Conservation (phyloP, 31 red algal species). For the Porphyra umbilicalis region DNA sequence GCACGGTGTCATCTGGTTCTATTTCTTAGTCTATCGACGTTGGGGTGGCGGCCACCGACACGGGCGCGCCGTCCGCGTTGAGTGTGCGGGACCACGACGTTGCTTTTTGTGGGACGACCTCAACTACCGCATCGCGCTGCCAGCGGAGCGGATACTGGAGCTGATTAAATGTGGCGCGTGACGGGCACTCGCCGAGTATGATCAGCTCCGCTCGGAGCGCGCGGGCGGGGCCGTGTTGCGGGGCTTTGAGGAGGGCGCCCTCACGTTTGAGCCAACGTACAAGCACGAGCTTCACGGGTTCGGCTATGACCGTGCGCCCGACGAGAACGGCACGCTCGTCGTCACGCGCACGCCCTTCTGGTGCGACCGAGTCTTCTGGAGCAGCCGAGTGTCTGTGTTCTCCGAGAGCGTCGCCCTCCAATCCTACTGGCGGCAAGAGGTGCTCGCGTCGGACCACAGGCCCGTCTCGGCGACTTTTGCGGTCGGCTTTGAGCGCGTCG, state of each 20-base stretch:
- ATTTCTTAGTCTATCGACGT: not conserved
- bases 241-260: slow-evolving; percentile 69
- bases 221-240: slow-evolving; percentile 40
- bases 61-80: not conserved
- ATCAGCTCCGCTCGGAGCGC: slow-evolving; percentile 69
- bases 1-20: too few relatives aligned
- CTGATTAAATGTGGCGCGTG: slow-evolving; percentile 61
- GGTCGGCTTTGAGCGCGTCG: slow-evolving; percentile 53
- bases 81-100: slow-evolving; percentile 86
- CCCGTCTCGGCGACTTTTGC: slow-evolving; percentile 72
- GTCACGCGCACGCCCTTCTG: slow-evolving; percentile 76
- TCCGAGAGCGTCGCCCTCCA: not conserved
- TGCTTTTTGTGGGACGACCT: slow-evolving; percentile 94
- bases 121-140: slow-evolving; percentile 87
- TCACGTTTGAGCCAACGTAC: slow-evolving; percentile 90
- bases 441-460: slow-evolving; percentile 87
- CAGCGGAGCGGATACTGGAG: slow-evolving; percentile 44
- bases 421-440: slow-evolving; percentile 43
- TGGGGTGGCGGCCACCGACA: not conserved
- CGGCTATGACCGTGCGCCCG: slow-evolving; percentile 39
- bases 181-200: slow-evolving; percentile 33
- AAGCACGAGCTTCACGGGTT: slow-evolving; percentile 64
- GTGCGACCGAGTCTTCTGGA: slow-evolving; percentile 87
- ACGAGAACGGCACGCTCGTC: slow-evolving; percentile 36
- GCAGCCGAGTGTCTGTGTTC: slow-evolving; percentile 1